These are phyloP conservation scores for Diplodia sapinea DNA, from an alignment of 2,329 filamentous ascomycete species.

Conservation along the genomic window DNA sequence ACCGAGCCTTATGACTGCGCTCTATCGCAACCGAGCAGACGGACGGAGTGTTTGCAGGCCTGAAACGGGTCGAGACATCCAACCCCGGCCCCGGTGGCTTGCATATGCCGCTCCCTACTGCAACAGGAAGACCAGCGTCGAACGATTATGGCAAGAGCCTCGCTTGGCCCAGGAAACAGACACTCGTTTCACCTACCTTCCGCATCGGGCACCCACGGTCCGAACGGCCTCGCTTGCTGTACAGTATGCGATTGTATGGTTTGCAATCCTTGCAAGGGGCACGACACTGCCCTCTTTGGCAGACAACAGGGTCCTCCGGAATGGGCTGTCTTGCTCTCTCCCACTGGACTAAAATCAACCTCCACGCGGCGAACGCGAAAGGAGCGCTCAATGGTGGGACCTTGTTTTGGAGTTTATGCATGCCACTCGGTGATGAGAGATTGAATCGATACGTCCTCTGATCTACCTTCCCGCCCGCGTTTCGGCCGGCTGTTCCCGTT, in stretches of 20 bases:
- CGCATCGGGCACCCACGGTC: background rate
- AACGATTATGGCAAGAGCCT: background rate
- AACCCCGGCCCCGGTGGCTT: background rate
- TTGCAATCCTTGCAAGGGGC: background rate
- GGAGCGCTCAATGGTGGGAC: conserved; percentile 8
- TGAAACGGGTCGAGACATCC: conserved; percentile 3
- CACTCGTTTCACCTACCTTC: conserved; percentile 23
- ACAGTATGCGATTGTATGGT: background rate
- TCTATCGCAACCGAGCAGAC: background rate
- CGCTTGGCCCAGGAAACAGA: background rate
- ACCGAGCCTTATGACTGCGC: background rate
- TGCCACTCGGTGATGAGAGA: background rate
- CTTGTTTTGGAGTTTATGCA: conserved; percentile 12
- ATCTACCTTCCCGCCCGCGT: conserved; percentile 6
- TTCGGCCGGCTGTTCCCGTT: too few species aligned
- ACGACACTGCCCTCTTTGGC: conserved; percentile 2
- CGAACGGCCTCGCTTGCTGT: conserved; percentile 10
- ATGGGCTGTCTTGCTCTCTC: background rate
- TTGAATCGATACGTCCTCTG: background rate
- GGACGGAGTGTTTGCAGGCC: background rate
- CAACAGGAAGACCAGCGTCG: conserved; percentile 1
- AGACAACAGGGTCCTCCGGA: background rate
- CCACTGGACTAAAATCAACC: background rate
- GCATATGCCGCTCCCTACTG: conserved; percentile 10
- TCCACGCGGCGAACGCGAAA: background rate